A percentile compares a stretch with the other conserved stretches of the same genome.
Evolutionary conservation across 2,329 filamentous ascomycete species (phyloP).

Genomic region (Hymenotorrendiella dingleyae): DNA sequence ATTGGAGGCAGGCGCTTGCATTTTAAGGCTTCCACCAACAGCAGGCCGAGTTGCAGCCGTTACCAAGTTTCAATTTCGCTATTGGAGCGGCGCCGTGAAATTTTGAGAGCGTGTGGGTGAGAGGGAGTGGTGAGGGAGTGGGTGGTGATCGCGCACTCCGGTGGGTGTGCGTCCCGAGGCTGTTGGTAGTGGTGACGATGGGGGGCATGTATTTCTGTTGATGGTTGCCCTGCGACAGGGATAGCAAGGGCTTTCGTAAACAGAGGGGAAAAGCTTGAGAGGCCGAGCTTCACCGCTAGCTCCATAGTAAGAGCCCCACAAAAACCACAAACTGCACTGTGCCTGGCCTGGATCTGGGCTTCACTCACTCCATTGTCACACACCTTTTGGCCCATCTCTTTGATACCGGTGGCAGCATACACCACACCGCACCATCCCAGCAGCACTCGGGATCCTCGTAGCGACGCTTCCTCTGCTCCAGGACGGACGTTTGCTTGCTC

Average conservation of each 20-base stretch:
- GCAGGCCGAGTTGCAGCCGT: slow-evolving; percentile 3
- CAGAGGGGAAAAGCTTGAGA: too few relatives aligned
- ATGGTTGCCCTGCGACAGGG: background rate
- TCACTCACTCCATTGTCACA: background rate
- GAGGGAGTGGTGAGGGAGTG: background rate
- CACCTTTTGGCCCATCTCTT: background rate
- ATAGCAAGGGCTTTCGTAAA: too few relatives aligned
- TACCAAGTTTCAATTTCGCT: slow-evolving; percentile 8
- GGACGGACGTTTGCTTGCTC: too few relatives aligned
- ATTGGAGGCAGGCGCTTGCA: slow-evolving; percentile 2
- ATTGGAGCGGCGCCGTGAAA: slow-evolving; percentile 6
- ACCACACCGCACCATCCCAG: too few relatives aligned
- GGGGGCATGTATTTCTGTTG: too few relatives aligned
- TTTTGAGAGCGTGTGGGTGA: background rate
- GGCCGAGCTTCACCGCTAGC: background rate
- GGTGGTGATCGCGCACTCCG: background rate
- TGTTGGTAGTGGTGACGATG: too few relatives aligned
- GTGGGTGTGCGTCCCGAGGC: background rate
- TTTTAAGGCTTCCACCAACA: slow-evolving; percentile 8
- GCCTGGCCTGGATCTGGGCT: background rate
- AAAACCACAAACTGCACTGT: background rate
- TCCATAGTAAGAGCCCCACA: background rate
- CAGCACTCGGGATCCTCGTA: too few relatives aligned
- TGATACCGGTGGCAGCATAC: too few relatives aligned
- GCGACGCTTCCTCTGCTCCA: too few relatives aligned